Percentiles rank a stretch among this genome's conserved stretches.
phyloP scores from a whole-genome alignment of 768 basidiomycete genomes.

The Suillus decipiens region DNA sequence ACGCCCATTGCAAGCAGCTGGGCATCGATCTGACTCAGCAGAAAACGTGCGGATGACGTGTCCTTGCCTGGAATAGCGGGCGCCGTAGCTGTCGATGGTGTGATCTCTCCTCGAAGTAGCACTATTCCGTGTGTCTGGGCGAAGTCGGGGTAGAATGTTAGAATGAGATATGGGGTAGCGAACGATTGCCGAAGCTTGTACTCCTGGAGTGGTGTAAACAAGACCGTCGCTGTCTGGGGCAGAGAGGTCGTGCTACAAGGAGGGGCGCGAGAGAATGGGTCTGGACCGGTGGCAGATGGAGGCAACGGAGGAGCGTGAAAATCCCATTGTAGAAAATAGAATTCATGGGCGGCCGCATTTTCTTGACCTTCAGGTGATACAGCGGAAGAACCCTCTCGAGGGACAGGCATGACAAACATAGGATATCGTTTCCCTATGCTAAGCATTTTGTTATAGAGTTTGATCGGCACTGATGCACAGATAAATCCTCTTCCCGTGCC shows the following conservation, averaged over 20 bases:
- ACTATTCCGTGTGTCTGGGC: slow-evolving; percentile 77
- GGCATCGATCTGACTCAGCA: slow-evolving; percentile 80
- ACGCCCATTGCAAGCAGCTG: slow-evolving; percentile 78
- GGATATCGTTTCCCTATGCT: slow-evolving; percentile 65
- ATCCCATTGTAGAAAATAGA: slow-evolving; percentile 88
- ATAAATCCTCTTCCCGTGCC: slow-evolving; percentile 84
- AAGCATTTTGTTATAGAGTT: slow-evolving; percentile 73
- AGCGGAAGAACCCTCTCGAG: slow-evolving; percentile 42
- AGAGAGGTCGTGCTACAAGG: slow-evolving; percentile 34
- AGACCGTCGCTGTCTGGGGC: slow-evolving; percentile 67
- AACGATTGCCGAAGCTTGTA: slow-evolving; percentile 85
- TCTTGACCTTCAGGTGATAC: slow-evolving; percentile 36
- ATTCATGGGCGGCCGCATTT: slow-evolving; percentile 58
- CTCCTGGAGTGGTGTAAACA: slow-evolving; percentile 93
- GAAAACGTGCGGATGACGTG: slow-evolving; percentile 36
- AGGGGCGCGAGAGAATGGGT: slow-evolving; percentile 44
- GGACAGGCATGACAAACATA: slow-evolving; percentile 80
- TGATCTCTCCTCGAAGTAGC: slow-evolving; percentile 89
- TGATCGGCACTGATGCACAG: slow-evolving; percentile 77
- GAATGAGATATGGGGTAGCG: slow-evolving; percentile 86
- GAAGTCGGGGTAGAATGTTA: slow-evolving; percentile 93
- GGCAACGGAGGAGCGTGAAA: slow-evolving; percentile 73
- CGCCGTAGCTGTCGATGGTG: slow-evolving; percentile 54
- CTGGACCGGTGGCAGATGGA: slow-evolving; percentile 46
- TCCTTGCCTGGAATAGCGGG: slow-evolving; percentile 36